Conservation (phyloP, 176 grass and related monocot genomes). For the Cocos nucifera region DNA sequence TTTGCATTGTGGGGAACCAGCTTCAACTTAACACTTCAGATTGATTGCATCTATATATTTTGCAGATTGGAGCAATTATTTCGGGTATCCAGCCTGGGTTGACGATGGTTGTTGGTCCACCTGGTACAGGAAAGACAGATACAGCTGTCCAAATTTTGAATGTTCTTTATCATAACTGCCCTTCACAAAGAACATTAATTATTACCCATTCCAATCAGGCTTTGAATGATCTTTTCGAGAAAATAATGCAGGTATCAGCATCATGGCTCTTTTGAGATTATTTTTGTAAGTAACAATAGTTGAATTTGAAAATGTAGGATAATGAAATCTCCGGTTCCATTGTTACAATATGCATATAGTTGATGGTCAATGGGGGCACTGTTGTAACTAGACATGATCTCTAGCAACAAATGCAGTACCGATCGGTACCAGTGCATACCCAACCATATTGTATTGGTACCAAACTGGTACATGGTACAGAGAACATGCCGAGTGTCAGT, state of each 20-base stretch:
- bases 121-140: conserved; percentile 98
- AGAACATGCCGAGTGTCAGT: no score
- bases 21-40: conserved; percentile 9
- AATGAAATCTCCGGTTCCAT: no score
- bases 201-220: conserved; percentile 99
- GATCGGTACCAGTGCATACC: no score
- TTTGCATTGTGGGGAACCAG: no score
- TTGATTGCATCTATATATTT: conserved; percentile 23
- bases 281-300: no score
- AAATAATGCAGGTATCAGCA: conserved; percentile 91
- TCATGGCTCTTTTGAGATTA: neutral
- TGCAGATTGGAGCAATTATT: conserved; percentile 90
- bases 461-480: no score
- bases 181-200: conserved; percentile 95
- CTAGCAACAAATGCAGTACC: no score
- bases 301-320: no score
- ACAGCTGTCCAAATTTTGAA: conserved; percentile 99
- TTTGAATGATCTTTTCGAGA: conserved; percentile 97
- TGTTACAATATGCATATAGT: no score
- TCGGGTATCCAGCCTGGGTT: conserved; percentile 93
- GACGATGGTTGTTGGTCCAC: conserved; percentile 98
- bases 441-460: no score
- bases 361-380: no score
- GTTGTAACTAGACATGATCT: no score
- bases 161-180: conserved; percentile 98